Conservation (phyloP, 2,329 filamentous ascomycete genomes). For the Fonsecaea monophora region DNA sequence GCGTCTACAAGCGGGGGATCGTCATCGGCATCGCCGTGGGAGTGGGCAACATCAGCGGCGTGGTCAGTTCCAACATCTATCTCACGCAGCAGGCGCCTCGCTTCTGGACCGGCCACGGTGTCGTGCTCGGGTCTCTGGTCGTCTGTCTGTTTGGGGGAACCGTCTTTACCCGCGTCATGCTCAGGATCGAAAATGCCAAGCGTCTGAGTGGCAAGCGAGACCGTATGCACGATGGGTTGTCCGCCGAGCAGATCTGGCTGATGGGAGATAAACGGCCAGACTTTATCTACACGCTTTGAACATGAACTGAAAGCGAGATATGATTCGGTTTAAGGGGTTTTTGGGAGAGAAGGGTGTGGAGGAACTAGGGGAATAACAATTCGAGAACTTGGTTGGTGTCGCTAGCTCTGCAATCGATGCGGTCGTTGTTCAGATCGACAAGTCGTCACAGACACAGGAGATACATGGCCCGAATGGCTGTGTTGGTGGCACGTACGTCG, state of each 20-base stretch:
- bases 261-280: constrained; percentile 28
- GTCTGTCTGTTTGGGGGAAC: constrained; percentile 70
- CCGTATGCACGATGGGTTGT: constrained; percentile 27
- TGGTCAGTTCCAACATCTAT: constrained; percentile 79
- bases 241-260: constrained; percentile 25
- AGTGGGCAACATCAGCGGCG: constrained; percentile 90
- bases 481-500: too few species aligned
- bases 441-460: too few species aligned
- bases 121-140: constrained; percentile 75
- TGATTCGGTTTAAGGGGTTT: too few species aligned
- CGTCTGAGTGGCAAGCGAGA: constrained; percentile 27
- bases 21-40: constrained; percentile 87
- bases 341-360: neutral
- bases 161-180: constrained; percentile 31
- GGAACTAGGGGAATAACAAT: too few species aligned
- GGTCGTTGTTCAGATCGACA: too few species aligned
- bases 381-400: too few species aligned
- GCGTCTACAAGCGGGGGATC: constrained; percentile 88
- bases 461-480: too few species aligned
- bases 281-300: constrained; percentile 22
- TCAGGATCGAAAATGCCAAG: constrained; percentile 31
- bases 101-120: constrained; percentile 75
- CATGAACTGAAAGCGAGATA: too few species aligned
- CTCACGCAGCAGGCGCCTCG: constrained; percentile 62
- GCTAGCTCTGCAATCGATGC: too few species aligned